Base-by-base conservation (phyloP, 208 protist genomes). In the Phytomonas sp. region DNA sequence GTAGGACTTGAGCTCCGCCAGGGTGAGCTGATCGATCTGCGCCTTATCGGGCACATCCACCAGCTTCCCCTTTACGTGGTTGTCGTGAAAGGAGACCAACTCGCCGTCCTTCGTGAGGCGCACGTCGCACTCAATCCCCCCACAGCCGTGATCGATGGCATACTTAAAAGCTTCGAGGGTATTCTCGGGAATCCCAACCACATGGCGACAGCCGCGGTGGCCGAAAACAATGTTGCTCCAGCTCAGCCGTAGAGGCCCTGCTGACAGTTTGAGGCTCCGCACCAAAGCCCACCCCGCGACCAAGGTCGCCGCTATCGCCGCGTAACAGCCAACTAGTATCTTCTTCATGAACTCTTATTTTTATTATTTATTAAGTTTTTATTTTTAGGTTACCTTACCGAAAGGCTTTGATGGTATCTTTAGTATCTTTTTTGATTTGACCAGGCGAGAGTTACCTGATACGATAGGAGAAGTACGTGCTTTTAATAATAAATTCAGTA, bases 101-200 rank as follows among this genome's bases (percentile, higher is more conserved):
- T 93, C 84, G 51, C 87, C 91, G 73, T 95, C 89, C 68, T 93
- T 92, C 0, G 88, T 88, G 0, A 97, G 84, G n/a, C 88, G 88
- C 32, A 89, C 87, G 63, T 97, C 92, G 43, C 85, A 83, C 76
- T 95, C 92, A 33, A 97, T 75, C 4, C 92, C 92, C 6, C 79
- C 75, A 26, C 75, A 84, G 9, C 87, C 86, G 56, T 81, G 84
- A 34, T 76, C 80, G 40, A 92, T 77, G 4, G 89, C 89, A 73
- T 94, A 92, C 79, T 87, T 80, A 67, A 93, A 94, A 23, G 92
- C 89, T n/a, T 81, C 77, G 28, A 97, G 70, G 28, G 92, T 95
- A 74, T 97, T 97, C 74, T 97, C 89, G 0, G 89, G 89, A 11
- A 87, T 85, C 20, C 83, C 84, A 3, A 70, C 75, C 28, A 95